Conservation (phyloP, 768 basidiomycete genomes). For the Naganishia antarctica region DNA sequence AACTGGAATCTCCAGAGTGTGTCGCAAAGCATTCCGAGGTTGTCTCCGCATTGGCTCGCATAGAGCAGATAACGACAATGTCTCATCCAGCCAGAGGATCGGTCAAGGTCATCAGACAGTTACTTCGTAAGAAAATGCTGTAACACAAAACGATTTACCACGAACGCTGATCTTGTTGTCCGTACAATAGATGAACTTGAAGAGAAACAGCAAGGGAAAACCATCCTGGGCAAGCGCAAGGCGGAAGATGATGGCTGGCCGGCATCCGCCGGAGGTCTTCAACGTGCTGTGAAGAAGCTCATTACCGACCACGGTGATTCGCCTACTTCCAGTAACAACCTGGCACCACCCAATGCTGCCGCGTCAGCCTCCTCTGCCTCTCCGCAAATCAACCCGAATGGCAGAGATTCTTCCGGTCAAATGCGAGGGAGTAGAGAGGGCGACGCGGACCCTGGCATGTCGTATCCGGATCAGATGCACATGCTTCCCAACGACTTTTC, state of each 20-base stretch:
- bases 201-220: slow-evolving; percentile 37
- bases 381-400: slow-evolving; percentile 2
- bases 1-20: slow-evolving; percentile 39
- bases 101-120: slow-evolving; percentile 46
- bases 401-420: too few relatives aligned
- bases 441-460: slow-evolving; percentile 5
- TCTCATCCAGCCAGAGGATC: slow-evolving; percentile 47
- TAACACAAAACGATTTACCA: not conserved
- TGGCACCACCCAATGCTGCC: slow-evolving; percentile 25
- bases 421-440: not conserved
- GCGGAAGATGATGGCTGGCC: slow-evolving; percentile 27
- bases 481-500: slow-evolving; percentile 18
- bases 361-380: slow-evolving; percentile 27
- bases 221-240: slow-evolving; percentile 41
- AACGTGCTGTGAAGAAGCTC: slow-evolving; percentile 48
- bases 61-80: slow-evolving; percentile 42
- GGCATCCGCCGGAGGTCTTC: slow-evolving; percentile 38
- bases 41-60: slow-evolving; percentile 42
- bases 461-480: not conserved
- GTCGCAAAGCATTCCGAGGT: slow-evolving; percentile 45
- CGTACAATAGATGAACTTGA: slow-evolving; percentile 43
- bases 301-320: slow-evolving; percentile 35
- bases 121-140: slow-evolving; percentile 37
- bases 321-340: not conserved
- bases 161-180: slow-evolving; percentile 20